Evolutionary conservation across 208 protist species (phyloP), one percentile per base, ranked within the genome.

Genomic region (Crithidia mellificae): DNA sequence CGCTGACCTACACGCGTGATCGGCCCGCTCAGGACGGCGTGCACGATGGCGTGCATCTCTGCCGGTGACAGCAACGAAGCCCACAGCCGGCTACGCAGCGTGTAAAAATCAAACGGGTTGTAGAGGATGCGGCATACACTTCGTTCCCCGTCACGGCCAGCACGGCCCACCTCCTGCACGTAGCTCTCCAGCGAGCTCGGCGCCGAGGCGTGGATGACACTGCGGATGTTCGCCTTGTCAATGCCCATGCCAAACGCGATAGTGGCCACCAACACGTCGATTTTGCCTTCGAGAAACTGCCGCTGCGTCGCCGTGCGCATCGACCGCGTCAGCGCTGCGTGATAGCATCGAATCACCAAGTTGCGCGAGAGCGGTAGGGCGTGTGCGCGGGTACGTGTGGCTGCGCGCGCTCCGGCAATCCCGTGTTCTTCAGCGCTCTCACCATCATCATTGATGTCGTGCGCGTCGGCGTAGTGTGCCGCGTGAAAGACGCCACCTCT

Each of bases 211-310:
- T 99, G 98, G 43, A 99, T 78, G 4, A 99, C 96, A 72, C 87
- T 97, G 39, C 98, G 91, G 38, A 99, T 98, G 66, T 99, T 89
- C 0, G 84, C 68, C 76, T 99, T 99, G 75, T 99, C 96, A 53
- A 99, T 98, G n/a, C 96, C 98, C 96, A 99, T 99, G 24, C 98
- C 98, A 79, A 99, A 99, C 19, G 98, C 98, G 3, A 99, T 92
- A 7, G 98, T 99, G 9, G 98, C 97, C 15, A 95, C 88, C 6
- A 99, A 81, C 19, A 99, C 87, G 38, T 96, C 81, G 19, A 98
- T 78, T 24, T 82, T 68, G 44, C 85, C 92, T 0, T 72, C 65
- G 41, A 87, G 82, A 88, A 98, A 99, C 65, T 87, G 68, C 43
- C 83, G 68, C 77, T 98, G 94, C n/a, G 87, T 90, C 2, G 53